These are phyloP conservation scores for Ramaria sp. DNA, from an alignment of 768 basidiomycete genomes.

Conservation along the genomic window DNA sequence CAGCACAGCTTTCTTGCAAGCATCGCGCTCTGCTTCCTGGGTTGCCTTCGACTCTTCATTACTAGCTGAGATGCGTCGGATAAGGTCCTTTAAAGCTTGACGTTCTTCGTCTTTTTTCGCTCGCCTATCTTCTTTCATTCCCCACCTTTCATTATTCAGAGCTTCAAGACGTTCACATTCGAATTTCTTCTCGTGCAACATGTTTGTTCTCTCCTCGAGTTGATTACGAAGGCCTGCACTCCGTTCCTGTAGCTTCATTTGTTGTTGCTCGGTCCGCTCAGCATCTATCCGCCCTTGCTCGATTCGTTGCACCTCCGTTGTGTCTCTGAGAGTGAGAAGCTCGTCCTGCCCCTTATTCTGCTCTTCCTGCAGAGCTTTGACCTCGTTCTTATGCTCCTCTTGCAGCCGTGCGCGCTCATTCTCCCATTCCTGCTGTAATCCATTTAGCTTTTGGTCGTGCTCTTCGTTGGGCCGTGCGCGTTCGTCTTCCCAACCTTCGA, in stretches of 20 bases:
- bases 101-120: constrained; percentile 46
- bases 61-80: constrained; percentile 45
- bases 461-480: constrained; percentile 22
- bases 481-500: constrained; percentile 40
- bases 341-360: constrained; percentile 3
- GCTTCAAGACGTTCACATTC: constrained; percentile 49
- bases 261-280: constrained; percentile 50
- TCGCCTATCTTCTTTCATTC: constrained; percentile 40
- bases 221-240: constrained; percentile 51
- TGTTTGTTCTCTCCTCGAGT: constrained; percentile 58
- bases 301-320: constrained; percentile 22
- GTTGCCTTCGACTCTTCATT: constrained; percentile 43
- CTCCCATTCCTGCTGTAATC: constrained; percentile 47
- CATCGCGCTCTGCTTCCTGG: constrained; percentile 37
- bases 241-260: constrained; percentile 44
- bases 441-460: constrained; percentile 23
- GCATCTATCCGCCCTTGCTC: constrained; percentile 56
- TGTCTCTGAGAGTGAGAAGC: constrained; percentile 1
- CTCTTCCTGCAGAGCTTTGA: constrained; percentile 10
- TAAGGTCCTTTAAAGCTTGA: constrained; percentile 49
- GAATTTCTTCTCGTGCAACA: constrained; percentile 58
- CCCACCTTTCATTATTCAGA: constrained; percentile 49
- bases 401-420: constrained; percentile 40
- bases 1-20: constrained; percentile 43
- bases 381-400: constrained; percentile 25